Conservation (phyloP, 108 stramenopile genomes). For the Fragilariopsis cylindrus region DNA sequence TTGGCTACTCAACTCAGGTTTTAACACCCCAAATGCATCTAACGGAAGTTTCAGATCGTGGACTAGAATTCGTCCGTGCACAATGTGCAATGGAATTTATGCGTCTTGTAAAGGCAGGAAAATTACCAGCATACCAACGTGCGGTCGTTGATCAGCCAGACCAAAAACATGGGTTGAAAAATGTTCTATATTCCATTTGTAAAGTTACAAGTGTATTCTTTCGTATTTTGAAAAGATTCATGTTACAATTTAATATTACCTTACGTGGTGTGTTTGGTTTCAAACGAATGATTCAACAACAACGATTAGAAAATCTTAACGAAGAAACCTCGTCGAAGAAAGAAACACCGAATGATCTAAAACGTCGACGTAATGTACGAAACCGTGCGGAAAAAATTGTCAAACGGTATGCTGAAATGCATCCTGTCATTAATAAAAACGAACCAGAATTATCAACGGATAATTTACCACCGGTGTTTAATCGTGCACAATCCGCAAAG, state of each 20-base stretch:
- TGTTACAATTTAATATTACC: conserved; percentile 10
- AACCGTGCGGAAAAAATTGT: conserved; percentile 67
- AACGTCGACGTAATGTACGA: conserved; percentile 61
- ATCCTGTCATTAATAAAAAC: conserved; percentile 1
- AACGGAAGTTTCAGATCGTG: conserved; percentile 83
- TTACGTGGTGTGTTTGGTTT: conserved; percentile 12
- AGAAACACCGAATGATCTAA: conserved; percentile 29
- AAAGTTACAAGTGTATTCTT: conserved; percentile 24
- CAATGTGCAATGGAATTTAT: conserved; percentile 86
- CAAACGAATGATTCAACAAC: neutral
- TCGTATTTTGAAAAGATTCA: conserved; percentile 1
- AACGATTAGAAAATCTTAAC: conserved; percentile 3
- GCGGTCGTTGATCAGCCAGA: conserved; percentile 45
- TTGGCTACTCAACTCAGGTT: conserved; percentile 92
- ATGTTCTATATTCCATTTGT: conserved; percentile 23
- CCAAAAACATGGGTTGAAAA: conserved; percentile 4
- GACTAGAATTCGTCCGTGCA: conserved; percentile 54
- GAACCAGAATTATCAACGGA: conserved; percentile 46
- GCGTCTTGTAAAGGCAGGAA: conserved; percentile 78
- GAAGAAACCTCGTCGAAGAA: conserved; percentile 23
- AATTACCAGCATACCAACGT: conserved; percentile 72
- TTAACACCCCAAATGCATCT: conserved; percentile 91
- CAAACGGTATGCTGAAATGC: conserved; percentile 40
- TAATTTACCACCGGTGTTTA: conserved; percentile 71
- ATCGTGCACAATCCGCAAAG: conserved; percentile 61